Conservation (phyloP, 331 rosid species). For the Saraca asoca region DNA sequence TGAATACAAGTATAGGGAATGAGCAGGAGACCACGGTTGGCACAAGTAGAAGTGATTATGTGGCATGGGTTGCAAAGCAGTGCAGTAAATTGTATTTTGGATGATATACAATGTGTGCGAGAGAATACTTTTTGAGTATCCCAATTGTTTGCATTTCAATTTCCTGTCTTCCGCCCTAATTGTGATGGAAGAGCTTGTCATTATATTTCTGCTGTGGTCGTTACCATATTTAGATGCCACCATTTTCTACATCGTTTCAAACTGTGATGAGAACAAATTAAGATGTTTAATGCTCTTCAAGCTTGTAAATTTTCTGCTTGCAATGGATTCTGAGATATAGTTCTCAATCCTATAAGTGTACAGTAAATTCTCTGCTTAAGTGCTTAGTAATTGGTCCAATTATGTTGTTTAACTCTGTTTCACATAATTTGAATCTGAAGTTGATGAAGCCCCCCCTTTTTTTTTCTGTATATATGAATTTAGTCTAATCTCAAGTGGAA, state of each 20-base stretch:
- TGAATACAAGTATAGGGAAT: not conserved
- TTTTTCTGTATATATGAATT: slow-evolving; percentile 1
- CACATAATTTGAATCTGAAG: not conserved
- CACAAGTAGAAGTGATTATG: not conserved
- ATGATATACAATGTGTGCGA: not conserved
- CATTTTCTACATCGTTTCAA: not conserved
- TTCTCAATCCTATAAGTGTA: not conserved
- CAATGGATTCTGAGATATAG: not conserved
- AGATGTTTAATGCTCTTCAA: not conserved
- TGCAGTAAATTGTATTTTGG: not conserved
- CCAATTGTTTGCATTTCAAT: not conserved
- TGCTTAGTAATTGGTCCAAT: not conserved
- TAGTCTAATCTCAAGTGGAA: slow-evolving; percentile 12
- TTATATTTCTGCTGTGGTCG: not conserved
- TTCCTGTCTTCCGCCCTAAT: not conserved
- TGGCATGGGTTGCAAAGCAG: not conserved
- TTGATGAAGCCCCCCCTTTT: slow-evolving; percentile 1
- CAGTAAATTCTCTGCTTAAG: not conserved
- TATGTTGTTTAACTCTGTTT: not conserved
- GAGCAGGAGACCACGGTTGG: slow-evolving; percentile 1
- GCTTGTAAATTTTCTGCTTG: not conserved
- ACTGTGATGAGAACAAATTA: not conserved
- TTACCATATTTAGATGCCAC: not conserved
- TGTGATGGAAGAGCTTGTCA: not conserved
- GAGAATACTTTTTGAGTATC: not conserved